A percentile compares a stretch with the other conserved stretches of the same genome.
These are phyloP conservation scores for Solidago caesia DNA, from an alignment of 129 eudicot species.

Conservation along the genomic window DNA sequence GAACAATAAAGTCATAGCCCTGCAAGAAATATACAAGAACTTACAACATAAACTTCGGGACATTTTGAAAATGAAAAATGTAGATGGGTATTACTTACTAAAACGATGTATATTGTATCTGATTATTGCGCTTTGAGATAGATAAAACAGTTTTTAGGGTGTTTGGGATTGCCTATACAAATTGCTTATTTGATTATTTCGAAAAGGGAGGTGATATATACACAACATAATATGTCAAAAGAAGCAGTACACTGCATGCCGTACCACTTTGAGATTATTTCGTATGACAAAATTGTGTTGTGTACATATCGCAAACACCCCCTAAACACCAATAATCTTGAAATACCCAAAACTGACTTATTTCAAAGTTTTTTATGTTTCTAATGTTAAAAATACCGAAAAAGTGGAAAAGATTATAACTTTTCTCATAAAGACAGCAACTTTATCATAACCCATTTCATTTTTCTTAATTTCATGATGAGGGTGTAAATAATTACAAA, in stretches of 20 bases:
- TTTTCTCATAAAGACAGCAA: neutral
- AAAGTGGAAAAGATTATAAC: neutral
- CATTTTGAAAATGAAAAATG: neutral
- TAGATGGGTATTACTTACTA: neutral
- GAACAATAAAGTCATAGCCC: slow-evolving; percentile 54
- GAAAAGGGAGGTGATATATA: neutral
- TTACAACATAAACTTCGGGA: neutral
- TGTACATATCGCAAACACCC: neutral
- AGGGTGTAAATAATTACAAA: neutral
- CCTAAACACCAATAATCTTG: neutral
- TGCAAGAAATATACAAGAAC: slow-evolving; percentile 29
- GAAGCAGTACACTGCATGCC: too few species aligned
- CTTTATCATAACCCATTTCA: neutral
- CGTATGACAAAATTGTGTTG: too few species aligned
- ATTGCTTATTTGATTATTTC: neutral
- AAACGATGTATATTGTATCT: neutral
- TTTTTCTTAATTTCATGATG: neutral
- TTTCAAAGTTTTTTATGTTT: neutral
- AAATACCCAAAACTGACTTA: neutral
- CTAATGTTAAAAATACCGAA: neutral
- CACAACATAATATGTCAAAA: too few species aligned
- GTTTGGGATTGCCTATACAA: neutral
- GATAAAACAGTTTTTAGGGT: neutral
- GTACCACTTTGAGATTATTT: too few species aligned
- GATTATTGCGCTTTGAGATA: neutral